Base-by-base conservation (phyloP, 2,329 filamentous ascomycete species). In the Cytospora schulzeri region DNA sequence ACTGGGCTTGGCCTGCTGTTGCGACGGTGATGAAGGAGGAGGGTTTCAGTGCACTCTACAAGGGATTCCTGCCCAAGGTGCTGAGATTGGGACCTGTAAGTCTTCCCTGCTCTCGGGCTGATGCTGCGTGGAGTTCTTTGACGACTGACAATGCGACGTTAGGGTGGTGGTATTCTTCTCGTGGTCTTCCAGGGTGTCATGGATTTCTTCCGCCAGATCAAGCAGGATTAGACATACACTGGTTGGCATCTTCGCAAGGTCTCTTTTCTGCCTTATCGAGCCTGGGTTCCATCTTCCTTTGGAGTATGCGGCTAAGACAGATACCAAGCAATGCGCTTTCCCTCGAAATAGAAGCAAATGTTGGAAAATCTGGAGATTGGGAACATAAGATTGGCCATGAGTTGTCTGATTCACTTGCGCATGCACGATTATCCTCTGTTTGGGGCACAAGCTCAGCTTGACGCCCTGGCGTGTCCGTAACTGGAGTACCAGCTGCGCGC, bases 1-100 rank as follows among this genome's bases (percentile, higher is more conserved):
- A 98, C 86, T 99, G 95, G 95, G 95, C 95, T 35, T 97, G 89
- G 86, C 91, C 92, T 55, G 88, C 92, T 26, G 83, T 97, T 58
- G 89, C 85, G 63, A 95, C 91, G 9, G 92, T 99, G 66, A 88
- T 92, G 79, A 92, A 87, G 80, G 95, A 99, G 80, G 95, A 99
- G 79, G 95, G 95, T 6, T 94, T 97, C 75, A 80, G 79, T 56
- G 95, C 95, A 48, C 82, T 99, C 66, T 99, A 99, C 85, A 99
- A 98, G 85, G 95, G 95, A 19, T 99, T 99, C 85, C 74, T 95
- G 68, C 95, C 95, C 70, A 99, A 99, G 86, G 95, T 97, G 41
- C 82, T 96, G 68, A 83, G 91, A 79, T 76, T 90, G 69, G 88
- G 89, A 67, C 90, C 90, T 77, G 78, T 71, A 65, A 59, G 71